A percentile compares a stretch with the other conserved stretches of the same genome.
Conservation (phyloP, 2,329 filamentous ascomycete genomes). For the Tolypocladium tundrense region DNA sequence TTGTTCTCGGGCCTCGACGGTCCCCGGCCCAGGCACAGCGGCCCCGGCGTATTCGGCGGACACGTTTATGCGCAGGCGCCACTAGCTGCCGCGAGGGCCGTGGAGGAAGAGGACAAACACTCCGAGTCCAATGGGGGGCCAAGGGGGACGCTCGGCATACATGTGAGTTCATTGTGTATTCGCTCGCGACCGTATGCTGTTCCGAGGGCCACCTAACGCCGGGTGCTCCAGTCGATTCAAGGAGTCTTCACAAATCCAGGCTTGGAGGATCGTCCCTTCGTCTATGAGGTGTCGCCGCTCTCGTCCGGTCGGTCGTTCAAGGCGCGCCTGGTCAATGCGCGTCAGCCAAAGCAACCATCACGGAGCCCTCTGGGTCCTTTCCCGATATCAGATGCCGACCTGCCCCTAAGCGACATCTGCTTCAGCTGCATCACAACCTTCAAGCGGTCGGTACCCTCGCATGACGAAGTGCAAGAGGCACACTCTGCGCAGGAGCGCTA, state of each 20-base stretch:
- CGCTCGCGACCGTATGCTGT: not conserved
- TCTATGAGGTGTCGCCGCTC: conserved; percentile 37
- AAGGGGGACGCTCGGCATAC: conserved; percentile 20
- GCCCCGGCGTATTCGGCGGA: conserved; percentile 22
- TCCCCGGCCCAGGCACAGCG: conserved; percentile 5
- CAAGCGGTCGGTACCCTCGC: conserved; percentile 28
- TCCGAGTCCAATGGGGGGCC: conserved; percentile 1
- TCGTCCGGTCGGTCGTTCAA: conserved; percentile 36
- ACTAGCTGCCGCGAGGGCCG: conserved; percentile 22
- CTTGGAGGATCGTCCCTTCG: conserved; percentile 36
- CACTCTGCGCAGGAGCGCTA: conserved; percentile 31
- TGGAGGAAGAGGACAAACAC: conserved; percentile 19
- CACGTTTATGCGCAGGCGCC: conserved; percentile 27
- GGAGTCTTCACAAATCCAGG: conserved; percentile 43
- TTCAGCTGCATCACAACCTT: conserved; percentile 45
- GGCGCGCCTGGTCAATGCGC: conserved; percentile 37
- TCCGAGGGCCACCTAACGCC: not conserved
- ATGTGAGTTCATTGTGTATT: conserved; percentile 19
- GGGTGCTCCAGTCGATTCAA: conserved; percentile 35
- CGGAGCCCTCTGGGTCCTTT: conserved; percentile 24
- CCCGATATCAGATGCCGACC: conserved; percentile 25
- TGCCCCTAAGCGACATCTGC: conserved; percentile 30
- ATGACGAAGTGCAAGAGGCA: conserved; percentile 26
- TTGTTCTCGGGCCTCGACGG: conserved; percentile 6
- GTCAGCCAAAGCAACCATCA: conserved; percentile 33